Evolutionary conservation across 2,329 filamentous ascomycete species (phyloP), one percentile per base, ranked within the genome.

Genomic region (Pestalotiopsis sp.): DNA sequence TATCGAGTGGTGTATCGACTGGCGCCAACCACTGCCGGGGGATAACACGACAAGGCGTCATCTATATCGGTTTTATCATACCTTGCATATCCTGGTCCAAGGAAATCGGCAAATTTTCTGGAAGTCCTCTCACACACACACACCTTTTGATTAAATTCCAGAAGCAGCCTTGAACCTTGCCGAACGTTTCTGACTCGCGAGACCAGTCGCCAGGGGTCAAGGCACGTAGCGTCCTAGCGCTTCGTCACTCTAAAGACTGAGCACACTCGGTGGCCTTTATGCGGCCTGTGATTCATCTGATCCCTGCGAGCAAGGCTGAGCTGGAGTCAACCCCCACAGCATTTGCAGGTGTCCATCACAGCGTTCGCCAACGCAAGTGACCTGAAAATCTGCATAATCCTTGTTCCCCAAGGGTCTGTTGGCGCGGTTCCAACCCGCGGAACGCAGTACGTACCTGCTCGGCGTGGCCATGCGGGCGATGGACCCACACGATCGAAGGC

Each of bases 241-340:
- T 59, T 27, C 23, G 12, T 27, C 57, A 59, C 57, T 36, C 27
- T 6, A 36, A 20, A 36, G 23, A 27, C 27, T 59, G 20, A 27
- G 45, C 56, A 62, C 31, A 62, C 59, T 62, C 27, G 11, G 59
- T 62, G 36, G 59, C 59, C 27, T 52, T 62, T 40, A 62, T 62
- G 59, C 59, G 59, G 59, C 25, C 38, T 64, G 25, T 36, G 38
- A 38, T 17, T 25, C 45, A 23, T 52, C 12, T 58, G 20, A 67
- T 62, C 65, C 65, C 52, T 67, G 65, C 25, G 17, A 20, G 58
- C 65, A 62, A 61, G 65, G 65, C 65, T 67, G 49, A 67, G 65
- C 52, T 67, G 36, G 40, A 40, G 65, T 57, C 36, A 45, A 57
- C 65, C 58, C 65, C 56, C 65, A 66, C 41, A 52, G 45, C 45